Percentiles rank a stretch among this genome's conserved stretches.
Evolutionary conservation across 352 stramenopile species (phyloP).

Genomic region (Phytophthora europaea): DNA sequence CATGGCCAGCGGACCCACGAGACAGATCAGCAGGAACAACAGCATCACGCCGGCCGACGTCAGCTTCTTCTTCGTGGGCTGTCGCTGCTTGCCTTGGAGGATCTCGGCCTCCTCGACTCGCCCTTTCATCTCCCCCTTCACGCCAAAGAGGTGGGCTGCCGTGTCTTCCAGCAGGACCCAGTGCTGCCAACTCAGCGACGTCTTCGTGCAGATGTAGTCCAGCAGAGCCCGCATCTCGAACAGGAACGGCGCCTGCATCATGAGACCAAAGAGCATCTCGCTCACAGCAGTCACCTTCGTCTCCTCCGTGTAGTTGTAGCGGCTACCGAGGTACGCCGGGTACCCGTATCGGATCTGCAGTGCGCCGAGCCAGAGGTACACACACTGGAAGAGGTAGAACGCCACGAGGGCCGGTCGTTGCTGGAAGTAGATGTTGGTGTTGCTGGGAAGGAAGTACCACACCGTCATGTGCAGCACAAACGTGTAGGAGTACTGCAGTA

Average conservation of each 20-base stretch:
- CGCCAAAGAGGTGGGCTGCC: slow-evolving; percentile 77
- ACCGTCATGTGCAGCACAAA: slow-evolving; percentile 77
- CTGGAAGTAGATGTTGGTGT: slow-evolving; percentile 88
- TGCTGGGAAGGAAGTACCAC: slow-evolving; percentile 79
- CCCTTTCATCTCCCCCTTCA: slow-evolving; percentile 85
- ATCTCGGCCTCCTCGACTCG: slow-evolving; percentile 74
- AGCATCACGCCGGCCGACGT: slow-evolving; percentile 82
- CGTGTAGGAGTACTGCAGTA: slow-evolving; percentile 82
- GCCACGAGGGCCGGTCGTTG: slow-evolving; percentile 69
- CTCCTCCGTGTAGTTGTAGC: slow-evolving; percentile 77
- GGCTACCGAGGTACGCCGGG: slow-evolving; percentile 82
- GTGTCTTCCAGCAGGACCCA: slow-evolving; percentile 90
- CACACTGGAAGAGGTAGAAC: slow-evolving; percentile 87
- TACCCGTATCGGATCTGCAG: slow-evolving; percentile 91
- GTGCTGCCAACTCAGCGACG: slow-evolving; percentile 81
- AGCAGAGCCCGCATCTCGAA: slow-evolving; percentile 90
- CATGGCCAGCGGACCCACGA: slow-evolving; percentile 79
- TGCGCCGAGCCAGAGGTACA: slow-evolving; percentile 80
- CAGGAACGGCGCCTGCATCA: slow-evolving; percentile 87
- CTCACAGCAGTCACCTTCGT: slow-evolving; percentile 58
- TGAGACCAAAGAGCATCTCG: slow-evolving; percentile 77
- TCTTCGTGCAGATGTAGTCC: slow-evolving; percentile 90
- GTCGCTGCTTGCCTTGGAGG: slow-evolving; percentile 83
- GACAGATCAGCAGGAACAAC: slow-evolving; percentile 78
- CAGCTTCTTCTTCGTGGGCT: slow-evolving; percentile 76